phyloP scores from a whole-genome alignment of 352 stramenopile genomes.

The Pythium brachiatum region DNA sequence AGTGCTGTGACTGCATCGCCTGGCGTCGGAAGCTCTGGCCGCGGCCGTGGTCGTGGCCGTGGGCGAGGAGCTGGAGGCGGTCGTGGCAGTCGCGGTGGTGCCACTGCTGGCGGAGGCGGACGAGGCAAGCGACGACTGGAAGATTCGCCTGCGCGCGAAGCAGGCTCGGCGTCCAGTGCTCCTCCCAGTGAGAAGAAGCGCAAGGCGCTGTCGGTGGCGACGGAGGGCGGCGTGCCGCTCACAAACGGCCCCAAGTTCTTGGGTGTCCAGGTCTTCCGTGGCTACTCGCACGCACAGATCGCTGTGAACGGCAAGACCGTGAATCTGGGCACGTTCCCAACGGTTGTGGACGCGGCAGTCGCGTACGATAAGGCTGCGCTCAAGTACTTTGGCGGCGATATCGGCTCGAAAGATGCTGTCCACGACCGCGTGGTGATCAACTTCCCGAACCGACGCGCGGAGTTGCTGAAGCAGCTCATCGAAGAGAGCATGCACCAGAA shows the following conservation, averaged over 20 bases:
- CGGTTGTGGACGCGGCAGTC: conserved; percentile 60
- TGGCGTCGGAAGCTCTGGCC: neutral
- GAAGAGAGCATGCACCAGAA: conserved; percentile 64
- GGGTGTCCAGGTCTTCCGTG: conserved; percentile 63
- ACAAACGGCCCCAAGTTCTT: conserved; percentile 48
- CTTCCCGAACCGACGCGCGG: conserved; percentile 63
- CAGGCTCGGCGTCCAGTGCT: neutral
- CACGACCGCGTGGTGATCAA: conserved; percentile 67
- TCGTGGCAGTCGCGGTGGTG: conserved; percentile 23
- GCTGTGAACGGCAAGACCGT: conserved; percentile 74
- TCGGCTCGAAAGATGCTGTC: conserved; percentile 35
- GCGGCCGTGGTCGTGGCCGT: conserved; percentile 35
- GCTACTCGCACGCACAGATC: conserved; percentile 79
- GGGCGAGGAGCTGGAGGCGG: conserved; percentile 32
- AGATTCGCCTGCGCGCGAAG: conserved; percentile 20
- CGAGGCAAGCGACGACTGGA: conserved; percentile 58
- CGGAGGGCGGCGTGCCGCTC: conserved; percentile 4
- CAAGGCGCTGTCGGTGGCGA: conserved; percentile 18
- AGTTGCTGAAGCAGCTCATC: conserved; percentile 58
- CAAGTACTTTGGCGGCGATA: conserved; percentile 63
- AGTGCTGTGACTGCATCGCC: conserved; percentile 7
- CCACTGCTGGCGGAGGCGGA: conserved; percentile 24
- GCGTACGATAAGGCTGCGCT: conserved; percentile 82
- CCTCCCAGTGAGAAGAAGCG: conserved; percentile 30
- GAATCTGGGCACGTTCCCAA: conserved; percentile 72